Percentiles rank a stretch among this genome's conserved stretches.
These are phyloP conservation scores for Blastobotrys raffinosifermentans DNA, from an alignment of 1,139 yeast species.

Conservation along the genomic window DNA sequence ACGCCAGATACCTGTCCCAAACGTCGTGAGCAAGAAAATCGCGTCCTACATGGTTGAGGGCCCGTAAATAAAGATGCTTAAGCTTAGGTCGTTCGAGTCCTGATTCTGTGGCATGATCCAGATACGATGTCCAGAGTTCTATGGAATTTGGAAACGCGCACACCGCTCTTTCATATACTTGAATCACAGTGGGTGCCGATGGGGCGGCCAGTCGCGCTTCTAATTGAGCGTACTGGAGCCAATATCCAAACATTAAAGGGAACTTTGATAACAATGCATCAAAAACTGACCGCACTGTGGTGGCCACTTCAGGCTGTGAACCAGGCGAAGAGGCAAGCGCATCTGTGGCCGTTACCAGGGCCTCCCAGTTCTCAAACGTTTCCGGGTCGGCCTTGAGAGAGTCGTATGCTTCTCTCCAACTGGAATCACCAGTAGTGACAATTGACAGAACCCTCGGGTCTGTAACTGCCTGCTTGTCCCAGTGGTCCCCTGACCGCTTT, in stretches of 20 bases:
- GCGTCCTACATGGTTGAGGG: conserved; percentile 57
- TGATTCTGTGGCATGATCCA: conserved; percentile 47
- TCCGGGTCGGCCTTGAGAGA: conserved; percentile 31
- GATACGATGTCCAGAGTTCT: conserved; percentile 71
- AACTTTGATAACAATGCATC: conserved; percentile 54
- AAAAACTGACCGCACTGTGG: conserved; percentile 32
- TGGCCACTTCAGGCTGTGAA: too few relatives aligned
- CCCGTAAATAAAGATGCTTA: too few relatives aligned
- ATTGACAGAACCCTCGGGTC: too few relatives aligned
- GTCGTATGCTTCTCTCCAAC: conserved; percentile 19
- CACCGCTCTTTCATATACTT: conserved; percentile 51
- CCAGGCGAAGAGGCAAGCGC: conserved; percentile 12
- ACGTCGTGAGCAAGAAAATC: conserved; percentile 72
- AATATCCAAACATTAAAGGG: conserved; percentile 72
- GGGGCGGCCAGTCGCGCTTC: conserved; percentile 56
- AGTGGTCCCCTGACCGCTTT: too few relatives aligned
- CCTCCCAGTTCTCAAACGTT: conserved; percentile 45
- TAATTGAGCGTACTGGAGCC: conserved; percentile 69
- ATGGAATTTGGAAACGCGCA: conserved; percentile 47
- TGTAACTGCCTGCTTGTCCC: too few relatives aligned
- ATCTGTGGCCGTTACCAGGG: conserved; percentile 35
- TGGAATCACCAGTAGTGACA: too few relatives aligned
- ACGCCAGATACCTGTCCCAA: conserved; percentile 68
- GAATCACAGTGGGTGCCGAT: conserved; percentile 24
- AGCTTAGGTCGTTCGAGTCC: too few relatives aligned